Base-by-base conservation (phyloP, 2,329 filamentous ascomycete genomes). In the Trichoderma sp. region DNA sequence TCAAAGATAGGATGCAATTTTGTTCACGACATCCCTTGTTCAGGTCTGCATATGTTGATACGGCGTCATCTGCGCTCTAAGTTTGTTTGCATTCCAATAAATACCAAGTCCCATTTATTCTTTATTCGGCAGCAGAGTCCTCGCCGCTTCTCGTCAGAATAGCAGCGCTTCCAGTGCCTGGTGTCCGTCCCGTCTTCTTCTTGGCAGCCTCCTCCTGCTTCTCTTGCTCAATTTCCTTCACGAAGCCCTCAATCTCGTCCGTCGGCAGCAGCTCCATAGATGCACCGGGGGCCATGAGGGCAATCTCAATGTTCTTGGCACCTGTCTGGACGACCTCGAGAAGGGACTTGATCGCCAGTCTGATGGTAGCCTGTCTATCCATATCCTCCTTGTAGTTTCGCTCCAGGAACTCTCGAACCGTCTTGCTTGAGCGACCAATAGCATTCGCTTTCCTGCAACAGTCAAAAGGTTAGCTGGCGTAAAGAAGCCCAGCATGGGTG, bases 221-320 rank as follows among this genome's bases (percentile, higher is more conserved):
- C 88, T 99, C 96, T 77, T 94, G 92, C 86, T 99, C 97, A 81
- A 99, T 99, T 82, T 89, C 96, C 89, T 98, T 98, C 78, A 99
- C 96, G 78, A 97, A 97, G 75, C 89, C 88, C 86, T 99, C 96
- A 77, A 99, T 99, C 77, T 97, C 93, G 81, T 98, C 95, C 37
- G 95, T 91, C 2, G 94, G 93, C 75, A 99, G 87, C 89, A 97
- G 94, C 85, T 98, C 94, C 72, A 99, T 89, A 19, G 87, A 81
- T 85, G 97, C 94, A 64, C 93, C 94, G 7, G 96, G 94, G 8
- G 93, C 92, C 94, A 98, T 97, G 78, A 99, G 91, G 70, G 96
- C 96, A 77, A 99, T 98, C 84, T 99, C 96, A 77, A 99, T 99
- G 83, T 99, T 99, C 89, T 99, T 99, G 65, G 96, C 96, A 72